Evolutionary conservation across 495 filamentous ascomycete species (phyloP).

Genomic region (Neurospora sp.): DNA sequence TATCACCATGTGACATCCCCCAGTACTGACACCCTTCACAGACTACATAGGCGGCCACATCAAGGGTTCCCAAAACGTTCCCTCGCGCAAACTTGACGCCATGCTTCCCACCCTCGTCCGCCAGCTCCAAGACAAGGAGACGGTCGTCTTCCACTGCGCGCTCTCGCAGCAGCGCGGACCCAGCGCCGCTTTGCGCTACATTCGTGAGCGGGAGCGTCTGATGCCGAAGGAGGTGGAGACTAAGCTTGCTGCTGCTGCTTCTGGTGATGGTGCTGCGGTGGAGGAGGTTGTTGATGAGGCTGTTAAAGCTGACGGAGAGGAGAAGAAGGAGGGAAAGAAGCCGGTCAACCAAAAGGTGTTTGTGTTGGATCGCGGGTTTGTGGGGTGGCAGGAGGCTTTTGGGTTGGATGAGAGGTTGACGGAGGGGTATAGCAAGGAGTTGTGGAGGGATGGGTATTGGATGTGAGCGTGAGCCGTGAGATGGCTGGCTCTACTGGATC

Average conservation of each 20-base stretch:
- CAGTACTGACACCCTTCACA: constrained; percentile 14
- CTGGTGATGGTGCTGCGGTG: background rate
- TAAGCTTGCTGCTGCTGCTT: background rate
- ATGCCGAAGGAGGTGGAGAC: constrained; percentile 12
- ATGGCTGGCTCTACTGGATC: background rate
- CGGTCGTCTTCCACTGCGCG: constrained; percentile 92
- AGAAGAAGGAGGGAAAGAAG: constrained; percentile 6
- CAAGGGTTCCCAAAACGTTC: constrained; percentile 60
- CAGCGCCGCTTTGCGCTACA: constrained; percentile 55
- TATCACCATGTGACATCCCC: background rate
- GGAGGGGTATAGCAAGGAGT: constrained; percentile 72
- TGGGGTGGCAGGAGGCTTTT: constrained; percentile 83
- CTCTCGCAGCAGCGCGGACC: constrained; percentile 82
- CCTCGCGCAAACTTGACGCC: constrained; percentile 60
- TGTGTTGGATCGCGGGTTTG: constrained; percentile 79
- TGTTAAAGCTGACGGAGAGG: background rate
- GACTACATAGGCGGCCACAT: constrained; percentile 96
- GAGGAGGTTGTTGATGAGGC: constrained; percentile 5
- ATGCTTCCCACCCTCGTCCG: constrained; percentile 73
- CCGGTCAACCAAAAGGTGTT: constrained; percentile 56
- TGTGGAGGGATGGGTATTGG: constrained; percentile 65
- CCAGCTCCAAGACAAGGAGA: constrained; percentile 64
- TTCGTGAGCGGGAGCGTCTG: constrained; percentile 51
- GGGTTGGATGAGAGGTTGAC: constrained; percentile 74
- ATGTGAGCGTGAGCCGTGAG: background rate